Conservation (phyloP, 2,329 filamentous ascomycete genomes). For the Beauveria bassiana region DNA sequence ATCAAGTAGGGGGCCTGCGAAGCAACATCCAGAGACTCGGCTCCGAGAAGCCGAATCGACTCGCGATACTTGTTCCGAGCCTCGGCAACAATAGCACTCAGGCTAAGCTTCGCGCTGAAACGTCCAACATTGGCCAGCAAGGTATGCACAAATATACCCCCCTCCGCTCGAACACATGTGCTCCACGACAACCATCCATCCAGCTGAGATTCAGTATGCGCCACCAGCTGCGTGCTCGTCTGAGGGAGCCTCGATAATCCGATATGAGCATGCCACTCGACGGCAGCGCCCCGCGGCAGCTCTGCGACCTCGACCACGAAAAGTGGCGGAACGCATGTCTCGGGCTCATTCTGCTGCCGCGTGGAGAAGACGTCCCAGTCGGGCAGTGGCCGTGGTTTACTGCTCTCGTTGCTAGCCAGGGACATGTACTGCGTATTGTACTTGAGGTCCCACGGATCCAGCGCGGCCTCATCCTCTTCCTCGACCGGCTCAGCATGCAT, state of each 20-base stretch:
- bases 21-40: background rate
- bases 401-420: constrained; percentile 23
- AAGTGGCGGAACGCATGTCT: constrained; percentile 50
- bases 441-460: constrained; percentile 62
- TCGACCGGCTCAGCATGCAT: constrained; percentile 38
- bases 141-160: constrained; percentile 23
- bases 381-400: constrained; percentile 32
- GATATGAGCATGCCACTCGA: constrained; percentile 77
- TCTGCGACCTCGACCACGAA: constrained; percentile 69
- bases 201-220: constrained; percentile 13
- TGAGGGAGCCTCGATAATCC: constrained; percentile 40
- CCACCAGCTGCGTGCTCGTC: constrained; percentile 20
- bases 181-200: constrained; percentile 23
- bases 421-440: constrained; percentile 46
- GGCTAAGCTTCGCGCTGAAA: background rate
- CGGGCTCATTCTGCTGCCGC: constrained; percentile 27
- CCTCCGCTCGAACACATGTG: constrained; percentile 17
- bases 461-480: constrained; percentile 40
- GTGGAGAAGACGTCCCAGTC: constrained; percentile 40
- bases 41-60: background rate
- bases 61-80: background rate
- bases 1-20: constrained; percentile 22
- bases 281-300: constrained; percentile 62
- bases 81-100: constrained; percentile 16
- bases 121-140: constrained; percentile 16